Evolutionary conservation across 805 yeast species (phyloP), one percentile per base, ranked within the genome.

Genomic region (Kurtzmaniella fragi): DNA sequence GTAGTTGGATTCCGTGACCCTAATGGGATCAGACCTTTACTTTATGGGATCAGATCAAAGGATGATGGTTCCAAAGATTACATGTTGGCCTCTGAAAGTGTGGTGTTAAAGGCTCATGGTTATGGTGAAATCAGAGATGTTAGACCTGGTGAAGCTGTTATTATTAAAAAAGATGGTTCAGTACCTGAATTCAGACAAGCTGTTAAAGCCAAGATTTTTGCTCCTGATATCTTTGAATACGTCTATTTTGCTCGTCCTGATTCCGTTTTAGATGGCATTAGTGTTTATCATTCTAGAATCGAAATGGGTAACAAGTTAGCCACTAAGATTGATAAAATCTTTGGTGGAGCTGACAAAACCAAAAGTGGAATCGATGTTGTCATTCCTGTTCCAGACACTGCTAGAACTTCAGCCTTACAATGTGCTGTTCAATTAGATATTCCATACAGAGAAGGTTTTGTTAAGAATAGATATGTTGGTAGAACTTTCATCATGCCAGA

Each of bases 161-260:
- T 93, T 48, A 84, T 91, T 52, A 90, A 89, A 45, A 90, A 91
- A 62, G 77, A 75, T 49, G 70, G 80, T 35, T 20, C 44, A 8
- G 61, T 61, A 37, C 96, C 96, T 8, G 89, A 87, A 60, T 82
- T 85, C 61, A 78, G 78, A 50, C 98, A 93, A 66, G 89, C 91
- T 34, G 93, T 82, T 7, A 83, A 84, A 45, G 75, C 82, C 46
- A 71, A 73, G 57, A 65, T 82, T 2, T 90, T 89, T 63, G 82
- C 96, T 12, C 99, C 99, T 6, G 98, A 95, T 67, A 80, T 93
- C 46, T 93, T 93, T 54, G 99, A 93, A 65, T 93, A 90, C 59
- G 99, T 93, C 34, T 93, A 93, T 66, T 93, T 93, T 70, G 98
- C 99, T 13, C 80, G 99, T 59, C 97, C 98, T 0, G 99, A 93